phyloP scores from a whole-genome alignment of 805 yeast species.

The Sungouiozyma ichnusensis region DNA sequence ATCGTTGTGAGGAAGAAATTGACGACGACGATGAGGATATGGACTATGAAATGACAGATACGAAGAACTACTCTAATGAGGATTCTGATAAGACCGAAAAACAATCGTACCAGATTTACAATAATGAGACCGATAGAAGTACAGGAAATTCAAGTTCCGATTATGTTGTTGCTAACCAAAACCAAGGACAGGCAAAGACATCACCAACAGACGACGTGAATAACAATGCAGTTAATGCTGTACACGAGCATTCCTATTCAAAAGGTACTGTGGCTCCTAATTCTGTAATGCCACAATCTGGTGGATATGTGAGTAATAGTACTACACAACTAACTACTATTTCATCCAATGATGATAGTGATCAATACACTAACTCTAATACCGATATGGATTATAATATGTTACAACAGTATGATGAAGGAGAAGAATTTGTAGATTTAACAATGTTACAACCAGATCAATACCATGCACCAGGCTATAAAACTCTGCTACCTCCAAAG shows the following conservation, averaged over 20 bases:
- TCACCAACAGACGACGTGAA: not conserved
- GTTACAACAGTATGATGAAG: constrained; percentile 8
- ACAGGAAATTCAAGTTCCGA: constrained; percentile 16
- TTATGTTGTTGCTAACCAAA: constrained; percentile 7
- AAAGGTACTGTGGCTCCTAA: not conserved
- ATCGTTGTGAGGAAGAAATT: constrained; percentile 3
- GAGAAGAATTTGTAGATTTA: constrained; percentile 42
- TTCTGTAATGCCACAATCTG: not conserved
- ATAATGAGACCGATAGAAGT: constrained; percentile 22
- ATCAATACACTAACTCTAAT: not conserved
- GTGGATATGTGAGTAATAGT: not conserved
- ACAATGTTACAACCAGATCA: constrained; percentile 64
- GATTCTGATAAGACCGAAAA: constrained; percentile 10
- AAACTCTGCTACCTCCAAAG: constrained; percentile 49
- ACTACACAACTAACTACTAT: not conserved
- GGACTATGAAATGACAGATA: constrained; percentile 8
- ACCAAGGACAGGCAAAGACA: constrained; percentile 3
- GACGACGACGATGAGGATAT: constrained; percentile 12
- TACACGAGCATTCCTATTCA: not conserved
- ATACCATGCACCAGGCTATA: constrained; percentile 52
- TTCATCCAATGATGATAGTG: constrained; percentile 1
- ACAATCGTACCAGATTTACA: constrained; percentile 15
- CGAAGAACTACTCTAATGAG: constrained; percentile 3
- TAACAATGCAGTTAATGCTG: not conserved
- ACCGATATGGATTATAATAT: constrained; percentile 6